Evolutionary conservation across 2,329 filamentous ascomycete species (phyloP).

Genomic region (Neofusicoccum cordaticola): DNA sequence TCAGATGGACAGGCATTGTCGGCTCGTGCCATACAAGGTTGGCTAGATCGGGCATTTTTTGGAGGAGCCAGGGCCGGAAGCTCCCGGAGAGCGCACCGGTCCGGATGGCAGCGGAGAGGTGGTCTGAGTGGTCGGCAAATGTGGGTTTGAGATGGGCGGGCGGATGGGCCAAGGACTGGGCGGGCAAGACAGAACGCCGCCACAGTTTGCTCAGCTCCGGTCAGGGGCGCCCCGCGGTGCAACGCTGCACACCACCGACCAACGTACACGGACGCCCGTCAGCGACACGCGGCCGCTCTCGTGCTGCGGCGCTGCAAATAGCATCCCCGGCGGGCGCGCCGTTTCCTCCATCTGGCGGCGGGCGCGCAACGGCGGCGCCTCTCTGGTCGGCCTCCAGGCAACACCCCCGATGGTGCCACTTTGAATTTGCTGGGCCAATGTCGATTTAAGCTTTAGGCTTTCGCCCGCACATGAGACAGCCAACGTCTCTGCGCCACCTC

Average conservation of each 20-base stretch:
- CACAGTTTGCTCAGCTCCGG: neutral
- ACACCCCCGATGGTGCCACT: too few relatives aligned
- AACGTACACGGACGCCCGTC: neutral
- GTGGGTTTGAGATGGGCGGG: too few relatives aligned
- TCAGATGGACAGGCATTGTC: neutral
- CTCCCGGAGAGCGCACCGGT: neutral
- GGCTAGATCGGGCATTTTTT: neutral
- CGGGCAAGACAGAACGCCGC: neutral
- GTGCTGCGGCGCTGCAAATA: neutral
- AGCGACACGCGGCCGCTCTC: neutral
- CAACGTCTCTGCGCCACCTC: neutral
- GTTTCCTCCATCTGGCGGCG: neutral
- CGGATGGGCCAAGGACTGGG: neutral
- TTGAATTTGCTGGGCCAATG: neutral
- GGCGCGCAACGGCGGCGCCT: neutral
- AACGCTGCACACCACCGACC: too few relatives aligned
- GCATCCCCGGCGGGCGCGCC: neutral
- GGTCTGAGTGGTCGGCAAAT: neutral
- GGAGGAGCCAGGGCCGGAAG: neutral
- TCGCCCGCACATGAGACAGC: neutral
- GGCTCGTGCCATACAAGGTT: neutral
- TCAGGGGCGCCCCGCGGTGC: too few relatives aligned
- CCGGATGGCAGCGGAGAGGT: neutral
- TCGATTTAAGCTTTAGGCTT: slow-evolving; percentile 12
- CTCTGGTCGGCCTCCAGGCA: too few relatives aligned